Evolutionary conservation across 768 basidiomycete genomes (phyloP).

Genomic region (Naganishia vaughanmartiniae): DNA sequence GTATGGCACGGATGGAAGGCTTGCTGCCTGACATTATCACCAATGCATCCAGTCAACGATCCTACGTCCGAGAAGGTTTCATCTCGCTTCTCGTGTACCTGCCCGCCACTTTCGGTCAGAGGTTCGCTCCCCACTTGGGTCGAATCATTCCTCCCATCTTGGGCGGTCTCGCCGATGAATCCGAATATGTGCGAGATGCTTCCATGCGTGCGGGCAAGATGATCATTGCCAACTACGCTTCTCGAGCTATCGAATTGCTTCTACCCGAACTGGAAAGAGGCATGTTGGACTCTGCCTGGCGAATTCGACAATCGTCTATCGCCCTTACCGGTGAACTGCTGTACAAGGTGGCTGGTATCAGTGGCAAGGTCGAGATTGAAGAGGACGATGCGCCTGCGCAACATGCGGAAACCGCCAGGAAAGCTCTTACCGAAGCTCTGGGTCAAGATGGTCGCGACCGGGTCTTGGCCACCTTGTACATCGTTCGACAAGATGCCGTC

Average conservation of each 20-base stretch:
- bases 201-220: conserved; percentile 98
- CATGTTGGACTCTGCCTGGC: conserved; percentile 93
- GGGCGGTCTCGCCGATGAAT: conserved; percentile 81
- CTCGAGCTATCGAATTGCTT: conserved; percentile 84
- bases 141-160: conserved; percentile 92
- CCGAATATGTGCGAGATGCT: conserved; percentile 93
- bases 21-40: conserved; percentile 89
- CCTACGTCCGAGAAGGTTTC: conserved; percentile 94
- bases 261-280: conserved; percentile 90
- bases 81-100: conserved; percentile 95
- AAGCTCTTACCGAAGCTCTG: conserved; percentile 80
- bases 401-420: conserved; percentile 73
- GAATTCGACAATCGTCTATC: conserved; percentile 93
- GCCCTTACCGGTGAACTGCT: conserved; percentile 91
- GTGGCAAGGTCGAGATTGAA: conserved; percentile 76
- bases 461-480: conserved; percentile 82
- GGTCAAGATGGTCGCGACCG: conserved; percentile 85
- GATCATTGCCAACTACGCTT: conserved; percentile 92
- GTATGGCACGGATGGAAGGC: conserved; percentile 93
- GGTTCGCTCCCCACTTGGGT: conserved; percentile 92
- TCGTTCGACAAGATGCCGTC: conserved; percentile 90
- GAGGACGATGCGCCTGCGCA: conserved; percentile 62
- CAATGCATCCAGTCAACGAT: conserved; percentile 81
- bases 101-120: conserved; percentile 90
- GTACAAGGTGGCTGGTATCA: conserved; percentile 95